Evolutionary conservation across 306 rosid species (phyloP), one percentile per base, ranked within the genome.

Genomic region (Abrus pulchellus): DNA sequence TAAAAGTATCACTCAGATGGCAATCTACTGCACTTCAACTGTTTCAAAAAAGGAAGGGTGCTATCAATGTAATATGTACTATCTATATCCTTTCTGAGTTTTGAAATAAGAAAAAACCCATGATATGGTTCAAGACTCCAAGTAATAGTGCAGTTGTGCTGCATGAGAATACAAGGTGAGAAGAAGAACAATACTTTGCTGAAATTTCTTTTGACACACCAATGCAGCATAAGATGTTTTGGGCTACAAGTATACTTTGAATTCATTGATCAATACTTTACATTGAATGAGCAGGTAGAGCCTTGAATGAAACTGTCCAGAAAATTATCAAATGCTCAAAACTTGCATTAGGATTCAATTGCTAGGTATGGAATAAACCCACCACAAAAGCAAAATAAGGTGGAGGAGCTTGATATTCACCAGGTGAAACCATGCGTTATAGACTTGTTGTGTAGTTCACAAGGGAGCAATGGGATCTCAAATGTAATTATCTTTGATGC

Each of bases 1-100:
- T 87, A 2, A 81, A 20, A 77, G 82, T 78, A 68, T 61, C 34
- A 29, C 52, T 62, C 67, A 67, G 55, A 62, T 77, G 78, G 48
- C 29, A 32, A 80, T 63, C 67, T 53, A 54, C 53, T 43, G 67
- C 29, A 43, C 75, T 66, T 66, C 59, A 62, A 40, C 50, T 32
- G 27, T 57, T 72, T 80, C 75, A 41, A 10, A 72, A 20, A 53
- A 66, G 53, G 80, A 68, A 76, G 44, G 74, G 45, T 56, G 27
- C 7, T 61, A 20, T 28, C 48, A 30, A 70, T 79, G 41, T 59
- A 32, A 52, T 74, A 12, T 44, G 40, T 71, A 69, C 52, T 49
- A 11, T 7, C 32, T 49, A 32, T 49, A 32, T 65, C 36, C 73
- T 68, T 63, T 30, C 66, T 69, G 53, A 34, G 41, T 63, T 68